These are phyloP conservation scores for Leucosporidium scottii DNA, from an alignment of 768 basidiomycete species.

Conservation along the genomic window DNA sequence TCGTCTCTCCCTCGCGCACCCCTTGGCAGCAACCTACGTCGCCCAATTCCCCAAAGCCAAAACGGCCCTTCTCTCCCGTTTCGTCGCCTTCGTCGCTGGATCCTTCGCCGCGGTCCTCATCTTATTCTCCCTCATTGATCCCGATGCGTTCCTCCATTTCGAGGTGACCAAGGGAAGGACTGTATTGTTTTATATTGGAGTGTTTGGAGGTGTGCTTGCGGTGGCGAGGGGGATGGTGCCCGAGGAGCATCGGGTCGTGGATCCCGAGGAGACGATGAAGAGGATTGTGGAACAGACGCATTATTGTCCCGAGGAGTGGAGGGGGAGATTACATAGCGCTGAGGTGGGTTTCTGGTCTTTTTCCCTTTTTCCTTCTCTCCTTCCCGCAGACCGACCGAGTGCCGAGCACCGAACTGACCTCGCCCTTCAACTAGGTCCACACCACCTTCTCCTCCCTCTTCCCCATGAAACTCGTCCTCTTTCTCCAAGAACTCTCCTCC, in stretches of 20 bases:
- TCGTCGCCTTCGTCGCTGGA: constrained; percentile 90
- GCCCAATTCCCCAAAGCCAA: constrained; percentile 97
- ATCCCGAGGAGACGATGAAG: constrained; percentile 84
- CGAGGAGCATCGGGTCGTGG: constrained; percentile 85
- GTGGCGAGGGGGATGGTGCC: constrained; percentile 92
- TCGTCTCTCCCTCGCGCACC: constrained; percentile 80
- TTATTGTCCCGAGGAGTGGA: constrained; percentile 93
- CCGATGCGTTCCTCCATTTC: constrained; percentile 85
- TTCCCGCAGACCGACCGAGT: background rate
- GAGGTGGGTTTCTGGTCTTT: constrained; percentile 51
- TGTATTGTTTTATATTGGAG: constrained; percentile 80
- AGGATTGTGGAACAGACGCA: constrained; percentile 91
- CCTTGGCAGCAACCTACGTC: constrained; percentile 86
- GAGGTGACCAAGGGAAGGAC: constrained; percentile 91
- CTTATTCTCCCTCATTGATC: constrained; percentile 83
- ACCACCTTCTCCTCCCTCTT: constrained; percentile 86
- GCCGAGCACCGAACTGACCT: too few relatives aligned
- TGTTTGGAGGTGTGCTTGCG: constrained; percentile 82
- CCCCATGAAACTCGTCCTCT: constrained; percentile 82
- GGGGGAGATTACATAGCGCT: constrained; percentile 77
- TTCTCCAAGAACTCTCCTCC: constrained; percentile 77
- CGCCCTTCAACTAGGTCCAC: constrained; percentile 57
- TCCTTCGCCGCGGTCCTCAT: constrained; percentile 94
- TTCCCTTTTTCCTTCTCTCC: background rate
- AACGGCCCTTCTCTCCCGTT: constrained; percentile 79